A percentile compares a stretch with the other conserved stretches of the same genome.
Evolutionary conservation across 73 alveolate species (phyloP).

Genomic region (Paramecium primaurelia): DNA sequence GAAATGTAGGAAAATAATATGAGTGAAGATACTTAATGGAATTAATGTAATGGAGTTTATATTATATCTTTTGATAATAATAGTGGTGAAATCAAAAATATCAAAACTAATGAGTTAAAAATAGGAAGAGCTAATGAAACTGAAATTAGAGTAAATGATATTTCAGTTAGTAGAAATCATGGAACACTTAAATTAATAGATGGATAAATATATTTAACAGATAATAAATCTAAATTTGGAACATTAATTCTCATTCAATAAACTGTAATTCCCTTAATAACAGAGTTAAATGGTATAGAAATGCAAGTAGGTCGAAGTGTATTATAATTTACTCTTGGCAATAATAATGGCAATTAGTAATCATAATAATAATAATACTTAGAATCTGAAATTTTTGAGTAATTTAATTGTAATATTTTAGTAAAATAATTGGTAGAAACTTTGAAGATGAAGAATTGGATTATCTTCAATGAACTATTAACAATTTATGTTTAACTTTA

Average conservation of each 20-base stretch:
- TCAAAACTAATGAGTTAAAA: not conserved
- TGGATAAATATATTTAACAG: constrained; percentile 61
- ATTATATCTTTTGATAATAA: not conserved
- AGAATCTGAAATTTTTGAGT: constrained; percentile 16
- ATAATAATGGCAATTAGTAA: not conserved
- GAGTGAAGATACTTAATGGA: constrained; percentile 10
- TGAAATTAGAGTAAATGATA: constrained; percentile 67
- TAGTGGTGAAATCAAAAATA: not conserved
- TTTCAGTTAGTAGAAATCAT: constrained; percentile 69
- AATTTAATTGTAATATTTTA: not conserved
- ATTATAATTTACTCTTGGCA: constrained; percentile 4
- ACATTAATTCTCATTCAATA: not conserved
- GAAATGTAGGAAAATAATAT: not conserved
- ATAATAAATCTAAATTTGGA: constrained; percentile 63
- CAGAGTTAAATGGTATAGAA: constrained; percentile 4
- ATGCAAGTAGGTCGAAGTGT: constrained; percentile 15
- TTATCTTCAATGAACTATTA: not conserved
- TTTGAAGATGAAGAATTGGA: constrained; percentile 2
- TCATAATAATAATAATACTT: not conserved
- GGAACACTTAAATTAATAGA: constrained; percentile 59
- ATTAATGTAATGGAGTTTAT: constrained; percentile 36
- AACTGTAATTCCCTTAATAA: not conserved
- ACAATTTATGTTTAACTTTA: not conserved
- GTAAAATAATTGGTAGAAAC: not conserved
- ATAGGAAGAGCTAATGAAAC: constrained; percentile 73